Evolutionary conservation across 2,329 filamentous ascomycete species (phyloP).

Genomic region (Hymenoscyphus albidus): DNA sequence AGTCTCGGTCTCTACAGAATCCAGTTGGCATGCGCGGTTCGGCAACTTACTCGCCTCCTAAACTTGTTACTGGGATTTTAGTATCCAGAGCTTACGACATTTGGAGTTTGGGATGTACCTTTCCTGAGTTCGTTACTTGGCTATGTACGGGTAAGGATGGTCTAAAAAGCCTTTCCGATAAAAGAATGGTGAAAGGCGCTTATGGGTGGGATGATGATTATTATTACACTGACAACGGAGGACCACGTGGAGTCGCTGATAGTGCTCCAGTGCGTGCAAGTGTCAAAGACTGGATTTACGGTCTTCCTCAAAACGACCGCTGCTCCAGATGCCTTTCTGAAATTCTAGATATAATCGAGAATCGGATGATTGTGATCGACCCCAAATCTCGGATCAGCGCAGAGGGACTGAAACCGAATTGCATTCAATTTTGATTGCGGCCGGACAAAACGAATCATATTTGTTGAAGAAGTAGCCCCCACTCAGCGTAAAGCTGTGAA

Average conservation of each 20-base stretch:
- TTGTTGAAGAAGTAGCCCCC: too few relatives aligned
- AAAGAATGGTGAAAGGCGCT: not conserved
- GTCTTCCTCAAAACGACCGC: not conserved
- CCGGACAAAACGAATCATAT: not conserved
- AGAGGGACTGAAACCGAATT: not conserved
- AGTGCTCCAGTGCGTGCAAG: not conserved
- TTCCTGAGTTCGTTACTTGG: constrained; percentile 26
- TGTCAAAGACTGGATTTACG: not conserved
- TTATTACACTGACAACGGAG: not conserved
- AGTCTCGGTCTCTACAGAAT: constrained; percentile 28
- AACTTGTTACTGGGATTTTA: constrained; percentile 24
- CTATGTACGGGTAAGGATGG: not conserved
- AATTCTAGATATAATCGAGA: not conserved
- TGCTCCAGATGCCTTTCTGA: not conserved
- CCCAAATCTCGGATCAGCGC: not conserved
- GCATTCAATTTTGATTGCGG: not conserved
- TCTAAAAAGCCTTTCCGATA: not conserved
- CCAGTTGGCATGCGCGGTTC: constrained; percentile 16
- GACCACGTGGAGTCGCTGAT: not conserved
- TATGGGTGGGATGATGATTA: not conserved
- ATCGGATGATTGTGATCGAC: not conserved
- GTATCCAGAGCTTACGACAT: constrained; percentile 27
- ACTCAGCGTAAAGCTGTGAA: too few relatives aligned
- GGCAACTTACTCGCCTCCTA: constrained; percentile 38
- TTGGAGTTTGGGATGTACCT: constrained; percentile 34